phyloP scores from a whole-genome alignment of 257 asterid species.

The Apocynum venetum region DNA sequence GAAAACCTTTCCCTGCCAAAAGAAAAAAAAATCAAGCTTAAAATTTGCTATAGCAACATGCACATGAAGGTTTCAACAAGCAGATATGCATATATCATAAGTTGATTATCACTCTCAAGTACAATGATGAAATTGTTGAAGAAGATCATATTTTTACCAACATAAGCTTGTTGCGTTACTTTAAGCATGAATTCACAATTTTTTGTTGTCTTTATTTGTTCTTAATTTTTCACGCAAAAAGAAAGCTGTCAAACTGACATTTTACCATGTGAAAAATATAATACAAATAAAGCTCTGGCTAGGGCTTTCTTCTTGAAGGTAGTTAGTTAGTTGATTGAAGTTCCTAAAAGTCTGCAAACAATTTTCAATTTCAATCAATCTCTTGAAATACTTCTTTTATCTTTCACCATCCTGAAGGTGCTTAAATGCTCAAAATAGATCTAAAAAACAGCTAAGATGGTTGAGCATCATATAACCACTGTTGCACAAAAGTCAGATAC shows the following conservation, averaged over 20 bases:
- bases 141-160: neutral
- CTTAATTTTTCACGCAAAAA: neutral
- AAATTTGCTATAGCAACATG: neutral
- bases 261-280: neutral
- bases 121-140: neutral
- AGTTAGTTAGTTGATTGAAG: neutral
- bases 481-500: neutral
- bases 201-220: neutral
- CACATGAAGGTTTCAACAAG: neutral
- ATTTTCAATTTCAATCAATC: neutral
- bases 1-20: constrained; percentile 59
- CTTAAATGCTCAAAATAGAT: neutral
- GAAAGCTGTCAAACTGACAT: neutral
- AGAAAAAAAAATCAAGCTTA: constrained; percentile 16
- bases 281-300: neutral
- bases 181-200: neutral
- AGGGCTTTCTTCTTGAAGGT: neutral
- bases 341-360: neutral
- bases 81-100: neutral
- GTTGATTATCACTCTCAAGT: neutral
- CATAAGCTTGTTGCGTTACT: neutral
- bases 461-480: neutral
- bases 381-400: neutral
- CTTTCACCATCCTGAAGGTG: neutral
- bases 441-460: neutral